phyloP scores from a whole-genome alignment of 192 early-diverging fungal species.

The Geosiphon pyriformis region DNA sequence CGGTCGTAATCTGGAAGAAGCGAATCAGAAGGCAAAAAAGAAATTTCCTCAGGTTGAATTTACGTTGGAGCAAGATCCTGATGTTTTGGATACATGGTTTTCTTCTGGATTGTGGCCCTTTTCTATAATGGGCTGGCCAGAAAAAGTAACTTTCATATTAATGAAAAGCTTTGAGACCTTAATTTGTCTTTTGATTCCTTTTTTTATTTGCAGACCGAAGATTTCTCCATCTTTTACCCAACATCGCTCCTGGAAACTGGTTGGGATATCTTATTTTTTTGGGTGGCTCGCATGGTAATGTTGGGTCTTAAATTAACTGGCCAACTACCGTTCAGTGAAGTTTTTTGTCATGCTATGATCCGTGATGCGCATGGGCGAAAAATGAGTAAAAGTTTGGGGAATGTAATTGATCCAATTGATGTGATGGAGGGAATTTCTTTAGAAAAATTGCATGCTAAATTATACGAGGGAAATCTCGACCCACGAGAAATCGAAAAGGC shows the following conservation, averaged over 20 bases:
- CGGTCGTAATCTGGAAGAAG: constrained; percentile 74
- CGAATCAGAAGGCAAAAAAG: constrained; percentile 63
- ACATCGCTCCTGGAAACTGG: constrained; percentile 92
- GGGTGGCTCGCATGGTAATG: constrained; percentile 99
- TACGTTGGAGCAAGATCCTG: constrained; percentile 88
- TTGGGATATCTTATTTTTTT: constrained; percentile 99
- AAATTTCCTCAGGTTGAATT: constrained; percentile 78
- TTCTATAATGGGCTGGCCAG: constrained; percentile 95
- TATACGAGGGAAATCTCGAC: constrained; percentile 85
- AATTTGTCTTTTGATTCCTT: background rate
- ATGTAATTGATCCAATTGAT: constrained; percentile 96
- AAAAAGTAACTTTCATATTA: constrained; percentile 41
- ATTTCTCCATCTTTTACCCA: constrained; percentile 86
- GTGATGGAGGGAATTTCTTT: constrained; percentile 93
- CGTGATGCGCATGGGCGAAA: constrained; percentile 98
- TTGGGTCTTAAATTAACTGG: constrained; percentile 93
- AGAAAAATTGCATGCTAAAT: constrained; percentile 66
- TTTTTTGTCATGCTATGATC: constrained; percentile 97
- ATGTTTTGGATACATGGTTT: constrained; percentile 99
- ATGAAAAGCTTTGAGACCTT: background rate
- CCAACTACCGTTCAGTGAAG: constrained; percentile 88
- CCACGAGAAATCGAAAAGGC: constrained; percentile 84
- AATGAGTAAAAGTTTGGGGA: constrained; percentile 95
- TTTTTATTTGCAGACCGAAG: constrained; percentile 52
- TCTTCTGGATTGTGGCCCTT: constrained; percentile 99